A percentile compares a stretch with the other conserved stretches of the same genome.
These are phyloP conservation scores for Amylocarpus encephaloides DNA, from an alignment of 2,329 filamentous ascomycete species.

Conservation along the genomic window DNA sequence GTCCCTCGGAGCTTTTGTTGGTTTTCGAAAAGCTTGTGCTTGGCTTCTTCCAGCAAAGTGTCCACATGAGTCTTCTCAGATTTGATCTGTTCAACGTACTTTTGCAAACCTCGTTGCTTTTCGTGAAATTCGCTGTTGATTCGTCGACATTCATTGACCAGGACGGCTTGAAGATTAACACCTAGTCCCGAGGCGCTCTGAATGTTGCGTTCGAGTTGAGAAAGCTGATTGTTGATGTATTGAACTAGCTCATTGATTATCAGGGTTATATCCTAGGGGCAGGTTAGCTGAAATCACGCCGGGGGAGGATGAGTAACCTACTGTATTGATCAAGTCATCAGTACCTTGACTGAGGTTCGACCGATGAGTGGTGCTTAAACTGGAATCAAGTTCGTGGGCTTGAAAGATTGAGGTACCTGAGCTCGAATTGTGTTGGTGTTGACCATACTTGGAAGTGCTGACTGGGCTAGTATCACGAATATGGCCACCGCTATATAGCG, in stretches of 20 bases:
- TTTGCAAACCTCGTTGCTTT: background rate
- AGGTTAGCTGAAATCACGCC: background rate
- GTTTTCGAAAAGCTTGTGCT: conserved; percentile 2
- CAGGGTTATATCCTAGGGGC: background rate
- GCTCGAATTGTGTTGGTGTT: background rate
- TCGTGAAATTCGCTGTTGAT: conserved; percentile 8
- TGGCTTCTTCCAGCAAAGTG: background rate
- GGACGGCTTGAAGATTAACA: background rate
- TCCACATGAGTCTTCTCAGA: conserved; percentile 4
- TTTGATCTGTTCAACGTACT: conserved; percentile 4
- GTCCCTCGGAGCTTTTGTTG: conserved; percentile 5
- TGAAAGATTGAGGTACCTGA: background rate
- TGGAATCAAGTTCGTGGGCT: background rate
- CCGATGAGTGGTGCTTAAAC: background rate
- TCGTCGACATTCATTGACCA: background rate
- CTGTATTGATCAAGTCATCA: background rate
- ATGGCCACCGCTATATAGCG: no score
- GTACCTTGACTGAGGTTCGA: background rate
- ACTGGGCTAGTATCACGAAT: no score
- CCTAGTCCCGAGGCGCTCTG: background rate
- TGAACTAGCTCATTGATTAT: background rate
- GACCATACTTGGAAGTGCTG: no score
- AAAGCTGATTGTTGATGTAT: background rate
- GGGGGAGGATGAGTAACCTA: background rate
- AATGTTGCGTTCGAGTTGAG: conserved; percentile 1